Evolutionary conservation across 73 alveolate species (phyloP), one percentile per base, ranked within the genome.

Genomic region (Blepharisma japonicum): DNA sequence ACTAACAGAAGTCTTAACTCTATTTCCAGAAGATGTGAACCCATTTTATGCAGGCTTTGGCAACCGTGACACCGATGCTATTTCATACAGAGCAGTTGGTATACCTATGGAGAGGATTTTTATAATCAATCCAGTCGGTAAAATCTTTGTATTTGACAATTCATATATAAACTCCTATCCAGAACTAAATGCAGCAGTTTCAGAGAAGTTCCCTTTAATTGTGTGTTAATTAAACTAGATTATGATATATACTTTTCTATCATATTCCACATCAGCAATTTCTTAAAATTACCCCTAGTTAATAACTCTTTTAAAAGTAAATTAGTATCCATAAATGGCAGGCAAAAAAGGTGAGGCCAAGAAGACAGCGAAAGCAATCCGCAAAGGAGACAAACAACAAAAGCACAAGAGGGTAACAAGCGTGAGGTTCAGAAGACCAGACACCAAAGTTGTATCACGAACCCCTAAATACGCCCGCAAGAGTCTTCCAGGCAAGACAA

Each of bases 11-110:
- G 87, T 97, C 46, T 82, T 88, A 68, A 83, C 76, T 81, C 83
- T 94, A 11, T 97, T 95, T 78, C 93, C 94, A 0, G 82, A 77
- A 47, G 97, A 88, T 21, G 50, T 45, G 23, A 71, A 80, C 8
- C 98, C 98, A 7, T 97, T 94, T 86, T 94, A 78, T 87, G 97
- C 98, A 51, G 99, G 99, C 25, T 97, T 97, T 87, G 99, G 99
- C 0, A 97, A 97, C 83, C 87, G 97, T 68, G 96, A 91, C 61
- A 94, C 98, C 18, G 74, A 96, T 90, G 99, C 98, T 56, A 84
- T 92, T 61, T 95, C 99, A 32, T 96, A 96, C 83, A 77, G 97
- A 83, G 94, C 92, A 55, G 93, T 93, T 77, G 95, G 96, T 14
- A 61, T 61, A 32, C 47, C 14, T 18, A 8, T 61, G 11, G 74